phyloP scores from a whole-genome alignment of 2,329 filamentous ascomycete genomes.

The Epichloe gansuensis region DNA sequence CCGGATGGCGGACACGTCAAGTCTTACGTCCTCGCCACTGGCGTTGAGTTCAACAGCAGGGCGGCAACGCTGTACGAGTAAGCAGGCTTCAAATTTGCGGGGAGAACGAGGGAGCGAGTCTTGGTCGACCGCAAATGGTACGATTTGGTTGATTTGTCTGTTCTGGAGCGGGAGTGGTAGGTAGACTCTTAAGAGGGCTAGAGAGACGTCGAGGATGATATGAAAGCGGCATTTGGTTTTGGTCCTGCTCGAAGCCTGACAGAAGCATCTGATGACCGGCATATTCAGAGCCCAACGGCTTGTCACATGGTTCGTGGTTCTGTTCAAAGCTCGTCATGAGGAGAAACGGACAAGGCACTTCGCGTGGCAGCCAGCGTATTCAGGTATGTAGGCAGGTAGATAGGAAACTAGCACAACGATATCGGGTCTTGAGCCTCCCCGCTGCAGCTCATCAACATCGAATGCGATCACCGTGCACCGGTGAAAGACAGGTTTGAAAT shows the following conservation, averaged over 20 bases:
- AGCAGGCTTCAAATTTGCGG: constrained; percentile 32
- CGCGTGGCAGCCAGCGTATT: neutral
- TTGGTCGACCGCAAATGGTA: constrained; percentile 31
- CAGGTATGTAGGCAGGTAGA: no score
- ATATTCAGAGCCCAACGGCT: neutral
- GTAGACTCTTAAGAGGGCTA: constrained; percentile 11
- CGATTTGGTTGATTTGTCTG: constrained; percentile 21
- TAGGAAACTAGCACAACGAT: no score
- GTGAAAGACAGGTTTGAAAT: neutral
- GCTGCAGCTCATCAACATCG: neutral
- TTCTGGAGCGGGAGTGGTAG: constrained; percentile 29
- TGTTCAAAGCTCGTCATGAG: neutral
- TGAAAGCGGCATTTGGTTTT: neutral
- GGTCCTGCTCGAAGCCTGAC: neutral
- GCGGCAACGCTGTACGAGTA: constrained; percentile 29
- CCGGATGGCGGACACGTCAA: no score
- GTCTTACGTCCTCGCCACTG: neutral
- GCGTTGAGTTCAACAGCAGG: constrained; percentile 28
- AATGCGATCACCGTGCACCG: neutral
- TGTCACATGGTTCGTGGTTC: no score
- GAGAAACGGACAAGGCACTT: neutral
- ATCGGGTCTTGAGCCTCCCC: no score
- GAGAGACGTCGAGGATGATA: neutral
- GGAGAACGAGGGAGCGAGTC: constrained; percentile 25
- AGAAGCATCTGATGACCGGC: neutral